Percentiles rank a stretch among this genome's conserved stretches.
Conservation (phyloP, 2,329 filamentous ascomycete species). For the Calonectria fujianensis region DNA sequence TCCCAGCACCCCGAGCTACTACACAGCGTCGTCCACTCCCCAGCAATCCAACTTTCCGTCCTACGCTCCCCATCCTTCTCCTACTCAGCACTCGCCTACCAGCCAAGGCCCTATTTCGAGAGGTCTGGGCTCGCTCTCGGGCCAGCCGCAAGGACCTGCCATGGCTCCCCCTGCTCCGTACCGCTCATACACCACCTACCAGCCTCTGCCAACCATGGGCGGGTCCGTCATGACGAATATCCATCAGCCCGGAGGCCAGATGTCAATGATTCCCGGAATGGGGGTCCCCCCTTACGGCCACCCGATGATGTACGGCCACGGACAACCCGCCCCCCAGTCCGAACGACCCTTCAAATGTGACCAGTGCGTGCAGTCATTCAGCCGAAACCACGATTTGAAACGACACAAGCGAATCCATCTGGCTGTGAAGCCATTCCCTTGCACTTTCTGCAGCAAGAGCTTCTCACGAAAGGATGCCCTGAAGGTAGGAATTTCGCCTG, state of each 20-base stretch:
- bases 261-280: conserved; percentile 81
- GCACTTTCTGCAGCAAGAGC: conserved; percentile 93
- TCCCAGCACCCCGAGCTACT: conserved; percentile 77
- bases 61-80: conserved; percentile 61
- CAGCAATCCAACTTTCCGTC: conserved; percentile 68
- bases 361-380: conserved; percentile 93
- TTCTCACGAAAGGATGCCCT: conserved; percentile 97
- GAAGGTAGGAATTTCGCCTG: conserved; percentile 80
- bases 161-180: conserved; percentile 73
- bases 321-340: conserved; percentile 71
- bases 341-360: conserved; percentile 97
- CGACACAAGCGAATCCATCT: conserved; percentile 96
- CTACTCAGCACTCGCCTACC: conserved; percentile 68
- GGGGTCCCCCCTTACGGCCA: conserved; percentile 73
- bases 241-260: conserved; percentile 81
- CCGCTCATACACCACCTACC: conserved; percentile 64
- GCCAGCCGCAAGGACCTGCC: conserved; percentile 50
- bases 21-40: conserved; percentile 70
- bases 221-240: conserved; percentile 87
- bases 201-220: conserved; percentile 77
- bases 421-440: conserved; percentile 96
- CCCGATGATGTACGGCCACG: conserved; percentile 77
- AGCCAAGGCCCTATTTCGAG: conserved; percentile 62
- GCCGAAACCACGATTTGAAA: conserved; percentile 96
- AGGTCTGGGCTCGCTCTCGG: conserved; percentile 61